These are phyloP conservation scores for Sanghuangporus sanghuang DNA, from an alignment of 1,284 basidiomycete genomes.

Conservation along the genomic window DNA sequence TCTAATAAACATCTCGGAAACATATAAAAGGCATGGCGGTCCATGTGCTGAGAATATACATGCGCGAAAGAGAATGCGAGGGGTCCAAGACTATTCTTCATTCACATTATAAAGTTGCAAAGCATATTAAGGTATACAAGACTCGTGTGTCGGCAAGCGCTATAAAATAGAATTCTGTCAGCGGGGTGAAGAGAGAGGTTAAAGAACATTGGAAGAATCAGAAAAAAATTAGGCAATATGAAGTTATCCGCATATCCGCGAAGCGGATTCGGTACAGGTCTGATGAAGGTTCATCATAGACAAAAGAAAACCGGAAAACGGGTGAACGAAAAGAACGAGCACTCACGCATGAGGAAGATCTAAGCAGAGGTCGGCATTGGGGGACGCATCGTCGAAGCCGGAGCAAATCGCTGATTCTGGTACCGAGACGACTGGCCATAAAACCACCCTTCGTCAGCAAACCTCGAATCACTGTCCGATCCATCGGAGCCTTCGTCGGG, in stretches of 20 bases:
- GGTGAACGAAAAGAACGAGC: not conserved
- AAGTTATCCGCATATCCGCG: constrained; percentile 29
- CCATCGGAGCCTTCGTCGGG: constrained; percentile 23
- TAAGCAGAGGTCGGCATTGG: constrained; percentile 28
- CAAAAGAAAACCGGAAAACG: not conserved
- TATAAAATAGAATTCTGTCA: not conserved
- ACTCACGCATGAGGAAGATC: constrained; percentile 8
- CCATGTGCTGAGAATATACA: not conserved
- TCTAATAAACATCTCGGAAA: not conserved
- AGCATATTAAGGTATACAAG: not conserved
- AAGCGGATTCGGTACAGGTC: constrained; percentile 40
- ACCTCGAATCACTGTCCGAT: constrained; percentile 28
- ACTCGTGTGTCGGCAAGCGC: not conserved
- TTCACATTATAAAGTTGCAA: not conserved
- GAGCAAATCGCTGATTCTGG: constrained; percentile 47
- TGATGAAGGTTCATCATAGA: constrained; percentile 35
- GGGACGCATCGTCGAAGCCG: constrained; percentile 52
- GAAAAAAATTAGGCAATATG: constrained; percentile 32
- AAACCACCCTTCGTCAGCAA: constrained; percentile 48
- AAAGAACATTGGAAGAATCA: constrained; percentile 24
- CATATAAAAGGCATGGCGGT: not conserved
- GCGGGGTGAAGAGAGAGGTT: constrained; percentile 19
- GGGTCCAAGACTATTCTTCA: not conserved
- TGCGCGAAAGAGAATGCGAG: not conserved
- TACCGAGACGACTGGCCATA: constrained; percentile 55